Evolutionary conservation across 179 eudicot genomes (phyloP).

Genomic region (Actinidia arguta): DNA sequence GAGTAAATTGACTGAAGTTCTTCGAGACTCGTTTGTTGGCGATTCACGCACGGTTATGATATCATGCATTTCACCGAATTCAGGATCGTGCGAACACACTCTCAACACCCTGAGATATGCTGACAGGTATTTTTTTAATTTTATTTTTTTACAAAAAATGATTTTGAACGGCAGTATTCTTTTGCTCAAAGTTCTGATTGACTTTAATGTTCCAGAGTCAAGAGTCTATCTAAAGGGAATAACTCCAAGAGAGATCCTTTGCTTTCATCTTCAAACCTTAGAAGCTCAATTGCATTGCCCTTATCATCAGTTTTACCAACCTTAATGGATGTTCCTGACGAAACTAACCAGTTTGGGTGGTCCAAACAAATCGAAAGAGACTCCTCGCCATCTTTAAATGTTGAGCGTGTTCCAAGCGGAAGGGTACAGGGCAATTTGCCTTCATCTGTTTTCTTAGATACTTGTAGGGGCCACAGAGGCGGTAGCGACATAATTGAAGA

Average conservation of each 20-base stretch:
- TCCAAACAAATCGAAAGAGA: no score
- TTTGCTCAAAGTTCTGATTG: no score
- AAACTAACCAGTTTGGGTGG: no score
- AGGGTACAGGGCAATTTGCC: no score
- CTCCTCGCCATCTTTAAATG: no score
- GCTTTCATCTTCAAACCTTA: conserved; percentile 58
- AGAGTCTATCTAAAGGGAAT: conserved; percentile 92
- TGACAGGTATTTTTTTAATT: conserved; percentile 64
- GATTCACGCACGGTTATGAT: conserved; percentile 97
- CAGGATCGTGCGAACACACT: conserved; percentile 97
- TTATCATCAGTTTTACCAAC: conserved; percentile 43
- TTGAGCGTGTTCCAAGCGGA: no score
- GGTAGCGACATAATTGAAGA: conserved; percentile 53
- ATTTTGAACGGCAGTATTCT: no score
- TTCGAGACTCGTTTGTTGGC: conserved; percentile 97
- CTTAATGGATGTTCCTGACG: no score
- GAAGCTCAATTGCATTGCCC: conserved; percentile 67
- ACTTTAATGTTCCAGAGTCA: conserved; percentile 55
- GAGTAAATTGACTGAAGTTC: conserved; percentile 96
- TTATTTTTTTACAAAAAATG: background rate
- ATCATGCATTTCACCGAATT: conserved; percentile 91
- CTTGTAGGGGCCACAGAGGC: no score
- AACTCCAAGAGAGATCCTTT: conserved; percentile 70
- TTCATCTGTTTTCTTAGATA: no score
- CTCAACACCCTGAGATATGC: conserved; percentile 97